Evolutionary conservation across 2,329 filamentous ascomycete species (phyloP).

Genomic region (Periglandula ipomoeae): DNA sequence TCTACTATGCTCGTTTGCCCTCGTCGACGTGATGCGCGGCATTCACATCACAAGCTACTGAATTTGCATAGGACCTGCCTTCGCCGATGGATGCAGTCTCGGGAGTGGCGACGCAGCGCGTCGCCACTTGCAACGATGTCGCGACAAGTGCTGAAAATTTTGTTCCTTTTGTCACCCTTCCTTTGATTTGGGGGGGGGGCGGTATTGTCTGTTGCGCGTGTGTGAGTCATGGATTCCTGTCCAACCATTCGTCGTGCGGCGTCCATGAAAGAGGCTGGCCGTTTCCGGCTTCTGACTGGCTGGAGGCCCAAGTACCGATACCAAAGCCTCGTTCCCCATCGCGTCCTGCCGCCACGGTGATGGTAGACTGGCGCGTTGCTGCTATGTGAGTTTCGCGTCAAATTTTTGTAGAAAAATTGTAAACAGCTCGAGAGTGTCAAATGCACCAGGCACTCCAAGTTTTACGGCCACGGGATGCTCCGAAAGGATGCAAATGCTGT

Average conservation of each 20-base stretch:
- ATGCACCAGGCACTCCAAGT: too few relatives aligned
- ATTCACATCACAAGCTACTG: neutral
- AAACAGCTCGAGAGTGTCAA: too few relatives aligned
- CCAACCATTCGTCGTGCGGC: slow-evolving; percentile 16
- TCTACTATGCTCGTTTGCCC: neutral
- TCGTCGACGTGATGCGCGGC: neutral
- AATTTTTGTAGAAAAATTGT: neutral
- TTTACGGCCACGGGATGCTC: neutral
- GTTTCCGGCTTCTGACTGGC: slow-evolving; percentile 25
- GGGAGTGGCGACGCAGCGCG: slow-evolving; percentile 9
- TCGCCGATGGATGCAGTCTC: neutral
- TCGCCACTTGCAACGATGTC: slow-evolving; percentile 9
- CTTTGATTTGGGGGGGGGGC: neutral
- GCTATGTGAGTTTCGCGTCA: neutral
- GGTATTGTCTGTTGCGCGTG: slow-evolving; percentile 5
- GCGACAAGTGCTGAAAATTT: slow-evolving; percentile 11
- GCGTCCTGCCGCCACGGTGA: neutral
- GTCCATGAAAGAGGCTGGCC: slow-evolving; percentile 18
- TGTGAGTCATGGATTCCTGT: slow-evolving; percentile 21
- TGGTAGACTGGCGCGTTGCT: neutral
- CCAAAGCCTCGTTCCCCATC: neutral
- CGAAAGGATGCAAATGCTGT: neutral
- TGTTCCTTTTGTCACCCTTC: slow-evolving; percentile 3
- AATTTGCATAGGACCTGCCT: neutral
- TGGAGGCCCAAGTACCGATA: slow-evolving; percentile 16